Conservation (phyloP, 257 asterid genomes). For the Capsicum chinense region DNA sequence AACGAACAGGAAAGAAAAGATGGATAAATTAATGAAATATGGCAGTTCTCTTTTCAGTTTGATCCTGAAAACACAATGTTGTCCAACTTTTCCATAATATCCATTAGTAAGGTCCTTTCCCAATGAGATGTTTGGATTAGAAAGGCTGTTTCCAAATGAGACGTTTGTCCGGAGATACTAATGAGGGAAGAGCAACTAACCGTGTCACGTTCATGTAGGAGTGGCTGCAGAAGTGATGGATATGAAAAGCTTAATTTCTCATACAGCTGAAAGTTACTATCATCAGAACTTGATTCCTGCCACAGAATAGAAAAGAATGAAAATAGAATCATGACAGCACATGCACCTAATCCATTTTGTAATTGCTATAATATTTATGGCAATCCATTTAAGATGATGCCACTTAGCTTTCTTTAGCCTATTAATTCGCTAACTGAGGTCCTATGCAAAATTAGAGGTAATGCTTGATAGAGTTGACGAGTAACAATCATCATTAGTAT, state of each 20-base stretch:
- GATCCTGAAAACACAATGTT: background rate
- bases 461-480: background rate
- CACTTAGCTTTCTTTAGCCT: background rate
- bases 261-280: constrained; percentile 63
- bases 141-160: background rate
- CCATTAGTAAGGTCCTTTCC: background rate
- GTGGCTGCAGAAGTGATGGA: constrained; percentile 84
- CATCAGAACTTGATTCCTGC: constrained; percentile 56
- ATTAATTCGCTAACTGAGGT: background rate
- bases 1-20: background rate
- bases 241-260: constrained; percentile 73
- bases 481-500: background rate
- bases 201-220: constrained; percentile 81
- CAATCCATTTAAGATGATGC: background rate
- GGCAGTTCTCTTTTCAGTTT: background rate
- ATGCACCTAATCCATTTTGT: background rate
- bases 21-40: background rate
- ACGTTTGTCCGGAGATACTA: background rate
- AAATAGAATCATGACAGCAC: background rate
- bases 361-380: background rate
- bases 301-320: background rate
- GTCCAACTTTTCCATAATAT: background rate
- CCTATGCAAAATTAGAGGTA: background rate
- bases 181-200: constrained; percentile 46
- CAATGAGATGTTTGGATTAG: background rate